These are phyloP conservation scores for Chalciporus sphaerocephalus DNA, from an alignment of 768 basidiomycete species.

Conservation along the genomic window DNA sequence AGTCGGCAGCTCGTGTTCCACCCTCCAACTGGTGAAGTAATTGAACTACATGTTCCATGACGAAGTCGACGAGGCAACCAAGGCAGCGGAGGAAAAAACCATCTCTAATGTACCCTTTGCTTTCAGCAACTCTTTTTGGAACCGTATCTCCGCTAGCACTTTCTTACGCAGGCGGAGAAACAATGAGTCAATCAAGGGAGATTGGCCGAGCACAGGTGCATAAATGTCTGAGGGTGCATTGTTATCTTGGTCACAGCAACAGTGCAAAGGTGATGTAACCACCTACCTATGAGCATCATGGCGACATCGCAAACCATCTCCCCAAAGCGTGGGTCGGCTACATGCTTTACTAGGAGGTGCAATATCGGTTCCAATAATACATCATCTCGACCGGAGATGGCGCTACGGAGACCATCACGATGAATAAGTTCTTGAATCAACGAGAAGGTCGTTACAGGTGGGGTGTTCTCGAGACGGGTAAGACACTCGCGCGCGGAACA, in stretches of 20 bases:
- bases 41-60: slow-evolving; percentile 16
- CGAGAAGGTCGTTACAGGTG: slow-evolving; percentile 82
- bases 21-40: slow-evolving; percentile 3
- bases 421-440: slow-evolving; percentile 90
- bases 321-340: slow-evolving; percentile 91
- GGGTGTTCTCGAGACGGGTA: slow-evolving; percentile 56
- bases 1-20: slow-evolving; percentile 6
- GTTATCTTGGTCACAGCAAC: slow-evolving; percentile 5
- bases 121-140: slow-evolving; percentile 82
- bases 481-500: not conserved
- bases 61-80: slow-evolving; percentile 23
- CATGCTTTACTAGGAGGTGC: slow-evolving; percentile 77
- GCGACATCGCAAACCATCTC: slow-evolving; percentile 80
- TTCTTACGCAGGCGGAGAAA: slow-evolving; percentile 80
- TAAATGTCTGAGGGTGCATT: slow-evolving; percentile 71
- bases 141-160: slow-evolving; percentile 77
- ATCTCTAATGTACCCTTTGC: slow-evolving; percentile 87
- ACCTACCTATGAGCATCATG: slow-evolving; percentile 76
- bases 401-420: slow-evolving; percentile 81
- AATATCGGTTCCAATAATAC: slow-evolving; percentile 89
- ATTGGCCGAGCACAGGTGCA: slow-evolving; percentile 85
- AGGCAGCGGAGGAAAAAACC: slow-evolving; percentile 63
- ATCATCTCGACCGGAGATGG: slow-evolving; percentile 88
- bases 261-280: slow-evolving; percentile 25
- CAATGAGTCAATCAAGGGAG: slow-evolving; percentile 84